These are phyloP conservation scores for Corchorus capsularis DNA, from an alignment of 345 rosid species.

Conservation along the genomic window DNA sequence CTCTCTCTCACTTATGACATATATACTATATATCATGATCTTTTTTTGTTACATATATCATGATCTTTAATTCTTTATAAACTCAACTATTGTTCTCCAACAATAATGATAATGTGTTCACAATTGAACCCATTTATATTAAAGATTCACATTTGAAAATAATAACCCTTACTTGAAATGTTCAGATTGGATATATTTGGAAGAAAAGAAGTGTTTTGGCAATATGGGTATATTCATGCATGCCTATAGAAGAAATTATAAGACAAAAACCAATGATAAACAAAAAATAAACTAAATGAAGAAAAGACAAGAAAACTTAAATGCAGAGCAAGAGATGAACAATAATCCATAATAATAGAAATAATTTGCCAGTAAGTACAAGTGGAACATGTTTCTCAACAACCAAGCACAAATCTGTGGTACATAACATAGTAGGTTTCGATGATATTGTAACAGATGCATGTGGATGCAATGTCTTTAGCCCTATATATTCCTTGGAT, in stretches of 20 bases:
- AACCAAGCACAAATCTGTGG: slow-evolving; percentile 35
- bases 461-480: slow-evolving; percentile 13
- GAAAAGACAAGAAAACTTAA: slow-evolving; percentile 6
- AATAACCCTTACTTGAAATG: too few species aligned
- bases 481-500: too few species aligned
- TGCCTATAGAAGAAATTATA: too few species aligned
- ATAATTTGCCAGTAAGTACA: slow-evolving; percentile 22
- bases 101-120: background rate
- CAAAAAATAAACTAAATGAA: too few species aligned
- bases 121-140: too few species aligned
- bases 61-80: background rate
- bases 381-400: slow-evolving; percentile 34
- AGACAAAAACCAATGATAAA: background rate
- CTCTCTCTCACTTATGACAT: background rate
- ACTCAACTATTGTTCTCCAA: background rate
- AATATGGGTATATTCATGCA: too few species aligned
- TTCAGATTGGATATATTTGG: too few species aligned
- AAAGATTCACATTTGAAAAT: too few species aligned
- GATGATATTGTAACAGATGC: slow-evolving; percentile 11
- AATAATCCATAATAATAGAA: background rate
- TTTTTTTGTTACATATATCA: background rate
- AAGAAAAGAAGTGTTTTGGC: too few species aligned
- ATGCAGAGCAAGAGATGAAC: background rate
- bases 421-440: background rate
- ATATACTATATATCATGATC: background rate